Evolutionary conservation across 2,329 filamentous ascomycete genomes (phyloP).

Genomic region (Fusarium liriodendri): DNA sequence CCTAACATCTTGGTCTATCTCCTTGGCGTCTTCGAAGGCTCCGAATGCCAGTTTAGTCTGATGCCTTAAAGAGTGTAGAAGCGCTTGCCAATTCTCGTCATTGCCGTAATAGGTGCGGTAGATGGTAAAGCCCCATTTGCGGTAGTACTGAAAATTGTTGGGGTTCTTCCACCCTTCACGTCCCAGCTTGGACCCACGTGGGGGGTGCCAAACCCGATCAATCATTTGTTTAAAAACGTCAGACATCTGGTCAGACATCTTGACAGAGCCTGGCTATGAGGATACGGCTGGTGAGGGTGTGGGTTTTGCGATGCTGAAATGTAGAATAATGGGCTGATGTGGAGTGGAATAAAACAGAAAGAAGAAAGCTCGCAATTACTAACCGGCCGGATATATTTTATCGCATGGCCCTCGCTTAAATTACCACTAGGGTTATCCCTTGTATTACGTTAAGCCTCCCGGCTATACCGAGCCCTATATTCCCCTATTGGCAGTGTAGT

Average conservation of each 20-base stretch:
- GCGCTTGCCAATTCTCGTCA: slow-evolving; percentile 6
- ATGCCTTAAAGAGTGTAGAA: neutral
- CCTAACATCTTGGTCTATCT: neutral
- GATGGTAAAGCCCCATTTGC: slow-evolving; percentile 20
- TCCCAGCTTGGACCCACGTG: slow-evolving; percentile 4
- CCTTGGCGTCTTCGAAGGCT: neutral
- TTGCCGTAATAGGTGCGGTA: slow-evolving; percentile 22
- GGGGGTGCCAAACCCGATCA: neutral
- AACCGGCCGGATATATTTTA: neutral
- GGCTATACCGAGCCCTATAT: too few relatives aligned
- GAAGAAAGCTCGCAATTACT: neutral
- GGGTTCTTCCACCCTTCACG: neutral
- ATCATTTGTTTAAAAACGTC: slow-evolving; percentile 12
- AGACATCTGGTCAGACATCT: slow-evolving; percentile 9
- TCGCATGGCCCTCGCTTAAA: neutral
- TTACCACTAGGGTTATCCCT: neutral
- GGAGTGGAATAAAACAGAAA: neutral
- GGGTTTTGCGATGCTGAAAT: neutral
- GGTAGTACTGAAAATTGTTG: slow-evolving; percentile 6
- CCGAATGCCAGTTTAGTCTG: slow-evolving; percentile 8
- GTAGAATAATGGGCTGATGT: neutral
- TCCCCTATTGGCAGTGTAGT: too few relatives aligned
- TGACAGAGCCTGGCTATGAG: neutral
- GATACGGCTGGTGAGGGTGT: neutral
- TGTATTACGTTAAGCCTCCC: too few relatives aligned